A percentile compares a stretch with the other conserved stretches of the same genome.
phyloP scores from a whole-genome alignment of 2,329 filamentous ascomycete species.

The Phaeosphaeriaceae sp. region DNA sequence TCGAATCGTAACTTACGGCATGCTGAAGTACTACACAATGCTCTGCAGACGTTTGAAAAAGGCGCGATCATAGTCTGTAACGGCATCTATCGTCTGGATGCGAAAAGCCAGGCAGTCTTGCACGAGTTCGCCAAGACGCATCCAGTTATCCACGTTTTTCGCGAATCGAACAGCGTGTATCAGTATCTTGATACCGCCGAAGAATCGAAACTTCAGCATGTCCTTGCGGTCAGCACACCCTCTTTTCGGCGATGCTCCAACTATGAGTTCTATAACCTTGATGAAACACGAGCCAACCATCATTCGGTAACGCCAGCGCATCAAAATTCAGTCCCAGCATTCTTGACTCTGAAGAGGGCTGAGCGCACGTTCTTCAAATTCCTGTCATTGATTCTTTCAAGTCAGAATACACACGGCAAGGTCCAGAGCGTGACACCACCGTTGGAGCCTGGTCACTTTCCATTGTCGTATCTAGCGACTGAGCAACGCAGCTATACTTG shows the following conservation, averaged over 20 bases:
- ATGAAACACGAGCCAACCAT: conserved; percentile 56
- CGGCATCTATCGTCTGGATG: conserved; percentile 69
- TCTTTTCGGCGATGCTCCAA: conserved; percentile 74
- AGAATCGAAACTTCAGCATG: conserved; percentile 62
- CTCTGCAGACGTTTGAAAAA: conserved; percentile 65
- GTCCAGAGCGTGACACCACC: conserved; percentile 53
- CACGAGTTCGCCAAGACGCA: conserved; percentile 70
- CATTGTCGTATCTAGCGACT: conserved; percentile 66
- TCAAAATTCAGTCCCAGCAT: conserved; percentile 59
- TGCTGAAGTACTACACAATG: conserved; percentile 67
- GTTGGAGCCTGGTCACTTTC: conserved; percentile 68
- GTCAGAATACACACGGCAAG: conserved; percentile 50
- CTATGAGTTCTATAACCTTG: conserved; percentile 78
- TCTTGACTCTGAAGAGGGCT: conserved; percentile 71
- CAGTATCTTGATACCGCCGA: conserved; percentile 64
- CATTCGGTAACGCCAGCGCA: conserved; percentile 33
- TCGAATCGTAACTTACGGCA: conserved; percentile 70
- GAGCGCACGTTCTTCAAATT: conserved; percentile 75
- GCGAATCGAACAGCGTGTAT: conserved; percentile 71
- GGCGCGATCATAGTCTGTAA: conserved; percentile 76
- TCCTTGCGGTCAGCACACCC: conserved; percentile 64
- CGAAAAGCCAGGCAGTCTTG: conserved; percentile 66
- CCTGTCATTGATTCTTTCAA: conserved; percentile 65
- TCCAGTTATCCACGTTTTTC: conserved; percentile 75
- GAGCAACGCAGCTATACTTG: conserved; percentile 72